These are phyloP conservation scores for Hyaloscypha variabilis DNA, from an alignment of 495 filamentous ascomycete species.

Conservation along the genomic window DNA sequence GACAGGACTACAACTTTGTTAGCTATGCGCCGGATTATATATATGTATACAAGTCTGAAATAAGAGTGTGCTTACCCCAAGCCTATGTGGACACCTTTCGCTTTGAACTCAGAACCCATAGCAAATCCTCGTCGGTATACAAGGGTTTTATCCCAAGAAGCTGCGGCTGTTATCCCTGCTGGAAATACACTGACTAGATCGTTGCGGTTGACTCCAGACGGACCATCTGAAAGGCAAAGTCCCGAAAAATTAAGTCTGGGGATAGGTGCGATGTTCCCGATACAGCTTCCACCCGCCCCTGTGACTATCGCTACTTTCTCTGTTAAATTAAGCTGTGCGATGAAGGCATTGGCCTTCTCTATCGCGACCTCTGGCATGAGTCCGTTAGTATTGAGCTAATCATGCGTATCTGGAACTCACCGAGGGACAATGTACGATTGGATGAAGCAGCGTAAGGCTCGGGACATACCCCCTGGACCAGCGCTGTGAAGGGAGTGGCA, in stretches of 20 bases:
- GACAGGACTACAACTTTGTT: constrained; percentile 59
- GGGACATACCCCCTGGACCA: too few species aligned
- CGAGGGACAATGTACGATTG: too few species aligned
- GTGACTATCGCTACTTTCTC: constrained; percentile 25
- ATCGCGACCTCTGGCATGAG: constrained; percentile 9
- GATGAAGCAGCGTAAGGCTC: too few species aligned
- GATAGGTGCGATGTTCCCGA: constrained; percentile 69
- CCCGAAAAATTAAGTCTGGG: constrained; percentile 45
- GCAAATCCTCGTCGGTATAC: constrained; percentile 74
- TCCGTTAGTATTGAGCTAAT: too few species aligned
- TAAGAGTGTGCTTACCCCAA: constrained; percentile 47
- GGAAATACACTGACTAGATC: constrained; percentile 82
- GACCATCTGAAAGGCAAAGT: constrained; percentile 53
- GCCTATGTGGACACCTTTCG: constrained; percentile 81
- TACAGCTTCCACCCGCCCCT: constrained; percentile 48
- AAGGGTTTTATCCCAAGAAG: constrained; percentile 60
- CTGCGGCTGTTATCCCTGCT: constrained; percentile 77
- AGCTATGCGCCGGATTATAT: not conserved
- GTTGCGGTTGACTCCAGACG: constrained; percentile 45
- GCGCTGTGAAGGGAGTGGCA: too few species aligned
- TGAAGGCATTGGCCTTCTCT: constrained; percentile 10
- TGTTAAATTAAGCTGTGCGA: constrained; percentile 12
- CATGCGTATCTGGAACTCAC: too few species aligned
- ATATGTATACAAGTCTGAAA: not conserved
- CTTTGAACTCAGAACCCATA: constrained; percentile 77